These are phyloP conservation scores for Cystobasidium onofrii DNA, from an alignment of 768 basidiomycete species.

Conservation along the genomic window DNA sequence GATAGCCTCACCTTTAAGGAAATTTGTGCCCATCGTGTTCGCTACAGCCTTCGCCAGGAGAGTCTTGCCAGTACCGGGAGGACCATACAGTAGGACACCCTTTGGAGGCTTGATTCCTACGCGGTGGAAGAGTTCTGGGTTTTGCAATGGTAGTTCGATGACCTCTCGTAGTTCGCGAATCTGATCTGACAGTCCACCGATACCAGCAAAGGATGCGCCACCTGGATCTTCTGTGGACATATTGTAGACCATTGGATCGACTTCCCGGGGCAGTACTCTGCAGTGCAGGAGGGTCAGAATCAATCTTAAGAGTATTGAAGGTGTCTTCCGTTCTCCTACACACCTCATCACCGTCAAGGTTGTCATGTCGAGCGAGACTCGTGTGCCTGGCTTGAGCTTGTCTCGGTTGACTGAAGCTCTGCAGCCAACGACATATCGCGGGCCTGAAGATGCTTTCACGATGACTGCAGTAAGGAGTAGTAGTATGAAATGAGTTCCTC, in stretches of 20 bases:
- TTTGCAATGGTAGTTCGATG: constrained; percentile 88
- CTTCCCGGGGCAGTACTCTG: constrained; percentile 81
- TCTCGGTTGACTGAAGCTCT: constrained; percentile 81
- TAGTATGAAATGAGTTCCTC: no score
- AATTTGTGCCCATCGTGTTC: constrained; percentile 95
- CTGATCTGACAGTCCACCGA: constrained; percentile 91
- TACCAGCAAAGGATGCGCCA: constrained; percentile 88
- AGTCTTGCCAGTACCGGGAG: constrained; percentile 94
- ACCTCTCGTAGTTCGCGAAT: constrained; percentile 95
- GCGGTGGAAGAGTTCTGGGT: constrained; percentile 85
- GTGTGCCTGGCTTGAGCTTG: constrained; percentile 85
- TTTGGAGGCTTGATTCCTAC: constrained; percentile 96
- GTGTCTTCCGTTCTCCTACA: background rate
- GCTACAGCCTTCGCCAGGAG: constrained; percentile 89
- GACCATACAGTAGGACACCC: constrained; percentile 85
- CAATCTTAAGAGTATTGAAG: background rate
- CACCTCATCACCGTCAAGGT: constrained; percentile 93
- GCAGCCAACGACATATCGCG: constrained; percentile 96
- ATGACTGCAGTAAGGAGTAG: constrained; percentile 55
- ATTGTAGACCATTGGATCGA: constrained; percentile 97
- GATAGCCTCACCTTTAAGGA: constrained; percentile 57
- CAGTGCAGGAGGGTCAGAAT: background rate
- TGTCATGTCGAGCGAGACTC: constrained; percentile 98
- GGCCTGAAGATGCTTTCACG: constrained; percentile 96
- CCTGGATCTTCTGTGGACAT: constrained; percentile 98